Evolutionary conservation across 140 eudicot genomes (phyloP), one percentile per base, ranked within the genome.

Genomic region (Cichorium intybus): DNA sequence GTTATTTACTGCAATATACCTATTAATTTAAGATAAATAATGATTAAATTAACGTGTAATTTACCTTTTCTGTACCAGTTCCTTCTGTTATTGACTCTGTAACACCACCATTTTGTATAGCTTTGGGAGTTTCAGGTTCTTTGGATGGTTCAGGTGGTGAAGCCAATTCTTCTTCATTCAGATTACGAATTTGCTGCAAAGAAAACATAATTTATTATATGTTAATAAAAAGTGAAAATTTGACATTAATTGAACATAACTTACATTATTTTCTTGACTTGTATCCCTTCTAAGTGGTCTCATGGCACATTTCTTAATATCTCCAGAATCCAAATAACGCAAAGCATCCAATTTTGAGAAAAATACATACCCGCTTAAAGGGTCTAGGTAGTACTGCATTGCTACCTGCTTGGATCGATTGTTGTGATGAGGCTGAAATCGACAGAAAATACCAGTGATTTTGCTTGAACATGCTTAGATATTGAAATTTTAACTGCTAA

Each of bases 261-360:
- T 75, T 80, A 75, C 85, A 48, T 35, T 26, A 37, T 34, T 49
- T 17, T 65, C 73, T 15, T 65, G 62, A 54, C 22, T 60, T 35
- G 45, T 43, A 69, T 62, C 73, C 75, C 72, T 75, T 72, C 53
- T 76, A 10, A 26, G 16, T 56, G 83, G 83, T 71, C 37, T 70
- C 27, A 71, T 46, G 54, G 66, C 73, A 70, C 87, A 74, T 0
- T 9, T 47, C 29, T 7, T 69, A 16, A 77, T 33, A 49, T 74
- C 78, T 29, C 83, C 89, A 22, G 89, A 52, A 59, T 83, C 83
- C 61, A 83, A 41, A 76, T 72, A 83, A 45, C 89, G 83, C 49
- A 79, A 56, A 60, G 76, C 89, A 69, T 83, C 89, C 70, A 27
- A 43, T 66, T 79, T 79, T 16, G 89, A 83, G 66, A 71, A 77